phyloP scores from a whole-genome alignment of 495 filamentous ascomycete species.

The Aspergillus incahuasiensis region DNA sequence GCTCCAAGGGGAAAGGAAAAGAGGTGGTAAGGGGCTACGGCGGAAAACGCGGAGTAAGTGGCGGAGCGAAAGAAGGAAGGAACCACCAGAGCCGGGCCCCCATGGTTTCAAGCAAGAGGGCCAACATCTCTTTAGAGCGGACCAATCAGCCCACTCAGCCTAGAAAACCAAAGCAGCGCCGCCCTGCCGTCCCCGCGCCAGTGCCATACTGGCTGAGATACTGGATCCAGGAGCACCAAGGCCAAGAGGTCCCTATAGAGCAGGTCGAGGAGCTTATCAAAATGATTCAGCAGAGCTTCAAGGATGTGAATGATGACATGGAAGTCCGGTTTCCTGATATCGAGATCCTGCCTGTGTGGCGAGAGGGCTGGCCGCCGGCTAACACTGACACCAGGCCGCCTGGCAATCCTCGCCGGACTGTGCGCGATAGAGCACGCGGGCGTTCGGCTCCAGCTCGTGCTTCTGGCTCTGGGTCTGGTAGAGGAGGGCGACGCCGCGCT shows the following conservation, averaged over 20 bases:
- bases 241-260: slow-evolving; percentile 25
- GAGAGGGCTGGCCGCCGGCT: slow-evolving; percentile 14
- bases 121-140: no score
- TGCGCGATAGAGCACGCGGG: background rate
- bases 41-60: no score
- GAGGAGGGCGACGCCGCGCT: background rate
- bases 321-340: slow-evolving; percentile 54
- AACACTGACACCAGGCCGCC: background rate
- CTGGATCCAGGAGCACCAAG: slow-evolving; percentile 29
- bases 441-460: background rate
- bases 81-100: no score
- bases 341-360: slow-evolving; percentile 60
- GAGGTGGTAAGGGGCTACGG: no score
- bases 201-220: slow-evolving; percentile 34
- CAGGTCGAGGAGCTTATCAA: slow-evolving; percentile 25
- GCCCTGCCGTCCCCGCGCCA: slow-evolving; percentile 21
- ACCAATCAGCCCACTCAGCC: background rate
- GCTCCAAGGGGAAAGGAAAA: no score
- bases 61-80: no score
- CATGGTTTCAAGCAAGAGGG: no score
- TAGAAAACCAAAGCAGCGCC: background rate
- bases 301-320: background rate
- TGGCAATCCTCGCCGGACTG: background rate
- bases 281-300: slow-evolving; percentile 10
- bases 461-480: background rate